phyloP scores from a whole-genome alignment of 169 alveolate genomes.

The Plasmodium malariae region DNA sequence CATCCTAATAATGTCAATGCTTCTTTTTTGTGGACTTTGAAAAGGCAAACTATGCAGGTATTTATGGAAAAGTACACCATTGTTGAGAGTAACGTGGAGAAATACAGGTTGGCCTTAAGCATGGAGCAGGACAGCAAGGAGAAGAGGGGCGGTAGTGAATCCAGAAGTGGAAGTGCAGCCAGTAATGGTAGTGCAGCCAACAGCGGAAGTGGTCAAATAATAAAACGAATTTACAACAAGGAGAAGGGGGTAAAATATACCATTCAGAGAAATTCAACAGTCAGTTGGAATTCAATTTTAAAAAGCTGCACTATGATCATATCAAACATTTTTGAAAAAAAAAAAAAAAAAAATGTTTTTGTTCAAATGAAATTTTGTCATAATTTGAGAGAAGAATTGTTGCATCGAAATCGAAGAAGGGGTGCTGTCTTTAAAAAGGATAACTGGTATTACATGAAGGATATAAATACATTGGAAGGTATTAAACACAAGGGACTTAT shows the following conservation, averaged over 20 bases:
- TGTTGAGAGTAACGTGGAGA: constrained; percentile 16
- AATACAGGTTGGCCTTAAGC: background rate
- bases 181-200: background rate
- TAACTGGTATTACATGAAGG: no score
- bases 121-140: background rate
- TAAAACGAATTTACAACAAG: constrained; percentile 33
- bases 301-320: constrained; percentile 23
- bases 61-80: constrained; percentile 49
- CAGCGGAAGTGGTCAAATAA: background rate
- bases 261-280: background rate
- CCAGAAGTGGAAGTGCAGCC: background rate
- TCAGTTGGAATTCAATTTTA: background rate
- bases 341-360: background rate
- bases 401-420: background rate
- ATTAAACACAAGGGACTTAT: no score
- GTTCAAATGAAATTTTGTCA: constrained; percentile 19
- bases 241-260: constrained; percentile 30
- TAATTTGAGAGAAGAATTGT: constrained; percentile 6
- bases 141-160: background rate
- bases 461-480: no score
- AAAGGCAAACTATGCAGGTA: constrained; percentile 52
- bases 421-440: no score
- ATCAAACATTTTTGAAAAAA: background rate
- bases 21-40: constrained; percentile 84
- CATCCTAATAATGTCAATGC: constrained; percentile 88